A percentile compares a stretch with the other conserved stretches of the same genome.
Conservation (phyloP, 768 basidiomycete genomes). For the Termitomyces sp. region DNA sequence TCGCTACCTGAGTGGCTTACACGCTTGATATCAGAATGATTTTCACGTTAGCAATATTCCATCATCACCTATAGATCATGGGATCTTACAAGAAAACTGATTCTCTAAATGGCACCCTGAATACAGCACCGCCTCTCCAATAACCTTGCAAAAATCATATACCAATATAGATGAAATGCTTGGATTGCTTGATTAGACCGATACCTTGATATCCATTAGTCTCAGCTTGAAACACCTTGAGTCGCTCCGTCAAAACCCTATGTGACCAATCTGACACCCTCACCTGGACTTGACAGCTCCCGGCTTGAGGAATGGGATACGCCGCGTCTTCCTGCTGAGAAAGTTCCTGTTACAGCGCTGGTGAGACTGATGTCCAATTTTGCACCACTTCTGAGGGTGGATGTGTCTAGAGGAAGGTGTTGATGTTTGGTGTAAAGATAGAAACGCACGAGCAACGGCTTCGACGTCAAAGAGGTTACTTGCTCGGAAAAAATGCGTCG, state of each 20-base stretch:
- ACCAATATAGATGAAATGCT: constrained; percentile 93
- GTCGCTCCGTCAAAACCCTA: constrained; percentile 83
- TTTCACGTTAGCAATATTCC: not conserved
- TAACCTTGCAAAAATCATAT: constrained; percentile 18
- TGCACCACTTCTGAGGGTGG: constrained; percentile 54
- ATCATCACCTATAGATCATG: not conserved
- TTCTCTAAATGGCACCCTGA: constrained; percentile 44
- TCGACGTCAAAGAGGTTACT: constrained; percentile 24
- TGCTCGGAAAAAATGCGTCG: constrained; percentile 35
- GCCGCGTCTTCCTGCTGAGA: constrained; percentile 22
- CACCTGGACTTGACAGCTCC: constrained; percentile 69
- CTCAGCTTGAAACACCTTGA: not conserved
- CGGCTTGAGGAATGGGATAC: constrained; percentile 35
- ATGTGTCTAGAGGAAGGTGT: constrained; percentile 54
- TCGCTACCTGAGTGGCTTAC: constrained; percentile 61
- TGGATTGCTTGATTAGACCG: constrained; percentile 75
- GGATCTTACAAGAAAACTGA: constrained; percentile 77
- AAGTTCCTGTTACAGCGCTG: constrained; percentile 53
- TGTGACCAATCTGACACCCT: constrained; percentile 94
- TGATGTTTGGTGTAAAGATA: not conserved
- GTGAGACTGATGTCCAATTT: constrained; percentile 52
- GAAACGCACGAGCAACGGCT: constrained; percentile 44
- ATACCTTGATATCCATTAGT: constrained; percentile 40
- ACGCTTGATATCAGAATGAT: constrained; percentile 46
- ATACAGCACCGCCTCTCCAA: not conserved